Evolutionary conservation across 2,329 filamentous ascomycete genomes (phyloP), one percentile per base, ranked within the genome.

Genomic region (Hypoxylon sp.): DNA sequence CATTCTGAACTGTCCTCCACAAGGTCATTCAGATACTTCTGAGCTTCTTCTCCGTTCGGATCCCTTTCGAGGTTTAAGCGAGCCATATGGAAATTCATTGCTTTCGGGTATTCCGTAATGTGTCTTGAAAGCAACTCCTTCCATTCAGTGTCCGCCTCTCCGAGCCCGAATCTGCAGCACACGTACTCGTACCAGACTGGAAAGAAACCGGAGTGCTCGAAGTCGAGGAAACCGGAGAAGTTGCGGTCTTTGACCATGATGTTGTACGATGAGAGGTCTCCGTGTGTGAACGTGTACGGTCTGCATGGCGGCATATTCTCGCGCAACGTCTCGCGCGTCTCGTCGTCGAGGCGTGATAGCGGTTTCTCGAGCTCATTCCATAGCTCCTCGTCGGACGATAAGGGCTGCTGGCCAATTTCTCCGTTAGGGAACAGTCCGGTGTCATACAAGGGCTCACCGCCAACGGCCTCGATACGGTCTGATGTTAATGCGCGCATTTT

Each of bases 181-280:
- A 51, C 36, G 11, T 51, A 62, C 7, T 56, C 45, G 45, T 44
- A 46, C 59, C 59, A 56, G 14, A 56, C 45, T 4, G 45, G 59
- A 22, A 56, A 36, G 45, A 56, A 56, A 2, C 51, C 51, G 8
- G 51, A 44, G 4, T 28, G 24, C 24, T 62, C 51, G 32, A 62
- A 52, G 59, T 40, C 59, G 26, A 62, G 22, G 22, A 62, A 50
- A 1, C 52, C 59, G 7, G 51, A 48, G 20, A 62, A 49, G 14
- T 55, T 33, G 14, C 42, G 42, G 26, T 45, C 59, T 24, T 56
- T 48, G 45, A 56, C 45, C 26, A 56, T 48, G 44, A 62, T 38
- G 33, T 56, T 62, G 14, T 24, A 22, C 20, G 5, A 28, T 4
- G 51, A 18, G 26, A 56, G 45, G 24, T 56, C 28, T 5, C 51